These are phyloP conservation scores for Pseudogymnoascus sp. DNA, from an alignment of 2,329 filamentous ascomycete genomes.

Conservation along the genomic window DNA sequence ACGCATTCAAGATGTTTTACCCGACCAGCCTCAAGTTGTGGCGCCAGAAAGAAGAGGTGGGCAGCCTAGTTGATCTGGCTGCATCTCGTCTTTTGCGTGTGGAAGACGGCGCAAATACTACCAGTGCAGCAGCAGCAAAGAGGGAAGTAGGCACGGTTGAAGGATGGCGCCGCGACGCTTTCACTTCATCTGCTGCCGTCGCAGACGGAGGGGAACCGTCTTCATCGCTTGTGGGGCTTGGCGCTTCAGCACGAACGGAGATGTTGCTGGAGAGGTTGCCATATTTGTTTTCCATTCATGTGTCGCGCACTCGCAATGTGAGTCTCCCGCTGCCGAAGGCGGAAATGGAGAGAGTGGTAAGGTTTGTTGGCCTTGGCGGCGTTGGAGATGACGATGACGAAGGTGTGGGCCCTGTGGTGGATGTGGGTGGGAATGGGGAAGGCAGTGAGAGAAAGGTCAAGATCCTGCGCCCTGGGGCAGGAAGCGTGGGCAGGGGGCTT, in stretches of 20 bases:
- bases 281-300: conserved; percentile 59
- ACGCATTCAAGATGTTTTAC: conserved; percentile 86
- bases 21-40: conserved; percentile 78
- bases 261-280: conserved; percentile 80
- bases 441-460: conserved; percentile 23
- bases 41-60: conserved; percentile 75
- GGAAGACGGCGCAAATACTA: conserved; percentile 33
- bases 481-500: conserved; percentile 15
- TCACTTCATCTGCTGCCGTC: background rate
- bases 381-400: conserved; percentile 40
- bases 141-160: conserved; percentile 30
- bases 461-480: conserved; percentile 17
- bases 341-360: conserved; percentile 32
- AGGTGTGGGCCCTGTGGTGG: conserved; percentile 30
- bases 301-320: conserved; percentile 37
- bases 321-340: conserved; percentile 33
- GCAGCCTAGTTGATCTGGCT: conserved; percentile 64
- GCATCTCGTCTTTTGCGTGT: conserved; percentile 53
- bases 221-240: conserved; percentile 48
- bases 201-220: conserved; percentile 16
- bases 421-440: conserved; percentile 41
- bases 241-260: conserved; percentile 58
- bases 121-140: conserved; percentile 39
- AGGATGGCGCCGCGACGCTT: conserved; percentile 24
- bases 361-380: conserved; percentile 31